Conservation (phyloP, 2,329 filamentous ascomycete species). For the Thermomyces lanuginosus region DNA sequence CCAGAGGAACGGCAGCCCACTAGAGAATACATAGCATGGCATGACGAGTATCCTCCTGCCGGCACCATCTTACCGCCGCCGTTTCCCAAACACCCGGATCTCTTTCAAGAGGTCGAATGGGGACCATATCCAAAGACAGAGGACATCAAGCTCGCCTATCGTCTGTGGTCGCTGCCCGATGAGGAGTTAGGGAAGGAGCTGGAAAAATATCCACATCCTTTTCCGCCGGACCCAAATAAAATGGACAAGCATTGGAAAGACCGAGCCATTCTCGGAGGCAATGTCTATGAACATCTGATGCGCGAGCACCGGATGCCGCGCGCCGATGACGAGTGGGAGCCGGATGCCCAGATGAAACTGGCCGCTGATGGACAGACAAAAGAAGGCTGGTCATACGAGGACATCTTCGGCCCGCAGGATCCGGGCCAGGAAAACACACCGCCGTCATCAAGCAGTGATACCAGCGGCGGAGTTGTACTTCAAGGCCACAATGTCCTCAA, state of each 20-base stretch:
- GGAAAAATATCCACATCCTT: slow-evolving; percentile 3
- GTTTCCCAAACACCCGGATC: slow-evolving; percentile 13
- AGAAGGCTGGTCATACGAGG: slow-evolving; percentile 8
- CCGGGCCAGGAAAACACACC: neutral
- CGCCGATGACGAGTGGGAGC: slow-evolving; percentile 6
- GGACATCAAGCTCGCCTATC: slow-evolving; percentile 14
- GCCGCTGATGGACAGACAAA: slow-evolving; percentile 3
- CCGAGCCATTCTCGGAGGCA: slow-evolving; percentile 9
- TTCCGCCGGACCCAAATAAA: slow-evolving; percentile 1
- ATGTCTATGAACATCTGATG: slow-evolving; percentile 19
- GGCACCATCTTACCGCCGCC: slow-evolving; percentile 6
- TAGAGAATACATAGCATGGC: no score
- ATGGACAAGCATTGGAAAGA: slow-evolving; percentile 2
- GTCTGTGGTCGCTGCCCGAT: slow-evolving; percentile 15
- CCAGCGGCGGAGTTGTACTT: slow-evolving; percentile 3
- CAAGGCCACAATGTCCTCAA: slow-evolving; percentile 7
- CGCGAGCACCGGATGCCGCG: slow-evolving; percentile 9
- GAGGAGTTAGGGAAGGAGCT: slow-evolving; percentile 7
- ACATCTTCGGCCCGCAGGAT: slow-evolving; percentile 8
- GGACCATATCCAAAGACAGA: slow-evolving; percentile 10
- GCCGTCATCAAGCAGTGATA: neutral
- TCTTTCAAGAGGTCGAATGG: slow-evolving; percentile 15
- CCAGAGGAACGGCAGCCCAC: no score
- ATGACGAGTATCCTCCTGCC: no score
- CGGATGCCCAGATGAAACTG: slow-evolving; percentile 5